phyloP scores from a whole-genome alignment of 345 rosid genomes.

The Citrus trifoliata region DNA sequence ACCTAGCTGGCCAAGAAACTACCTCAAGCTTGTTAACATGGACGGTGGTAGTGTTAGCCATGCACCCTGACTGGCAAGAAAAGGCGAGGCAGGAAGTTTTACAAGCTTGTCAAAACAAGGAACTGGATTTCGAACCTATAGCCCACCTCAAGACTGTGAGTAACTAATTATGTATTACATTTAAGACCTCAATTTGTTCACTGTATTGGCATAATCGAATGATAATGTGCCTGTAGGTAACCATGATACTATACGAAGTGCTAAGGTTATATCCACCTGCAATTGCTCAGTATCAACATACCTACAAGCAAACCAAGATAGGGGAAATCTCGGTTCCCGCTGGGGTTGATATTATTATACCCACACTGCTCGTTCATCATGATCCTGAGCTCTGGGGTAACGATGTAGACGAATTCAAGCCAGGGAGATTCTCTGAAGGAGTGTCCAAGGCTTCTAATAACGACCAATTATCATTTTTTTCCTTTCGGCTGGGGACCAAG shows the following conservation, averaged over 20 bases:
- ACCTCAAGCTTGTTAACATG: conserved; percentile 45
- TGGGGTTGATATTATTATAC: conserved; percentile 34
- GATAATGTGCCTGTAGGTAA: conserved; percentile 27
- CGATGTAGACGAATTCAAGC: conserved; percentile 38
- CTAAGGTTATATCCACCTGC: conserved; percentile 50
- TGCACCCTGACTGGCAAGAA: conserved; percentile 59
- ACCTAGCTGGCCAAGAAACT: conserved; percentile 64
- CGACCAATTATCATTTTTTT: conserved; percentile 25
- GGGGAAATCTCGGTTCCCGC: conserved; percentile 34
- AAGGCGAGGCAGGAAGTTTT: conserved; percentile 51
- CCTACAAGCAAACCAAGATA: conserved; percentile 23
- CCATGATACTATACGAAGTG: conserved; percentile 39
- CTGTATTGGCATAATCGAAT: neutral
- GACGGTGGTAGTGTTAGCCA: conserved; percentile 43
- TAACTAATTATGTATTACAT: neutral
- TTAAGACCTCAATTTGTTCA: neutral
- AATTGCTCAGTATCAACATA: conserved; percentile 27
- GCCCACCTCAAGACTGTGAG: conserved; percentile 36
- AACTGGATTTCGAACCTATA: conserved; percentile 27
- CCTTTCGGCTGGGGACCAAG: conserved; percentile 43
- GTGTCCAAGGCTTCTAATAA: conserved; percentile 32
- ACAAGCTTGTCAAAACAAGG: conserved; percentile 25
- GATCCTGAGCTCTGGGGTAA: conserved; percentile 42
- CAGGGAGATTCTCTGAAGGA: conserved; percentile 46
- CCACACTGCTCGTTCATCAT: conserved; percentile 36